Percentiles rank a stretch among this genome's conserved stretches.
Conservation (phyloP, 257 asterid species). For the Echites panduratus region DNA sequence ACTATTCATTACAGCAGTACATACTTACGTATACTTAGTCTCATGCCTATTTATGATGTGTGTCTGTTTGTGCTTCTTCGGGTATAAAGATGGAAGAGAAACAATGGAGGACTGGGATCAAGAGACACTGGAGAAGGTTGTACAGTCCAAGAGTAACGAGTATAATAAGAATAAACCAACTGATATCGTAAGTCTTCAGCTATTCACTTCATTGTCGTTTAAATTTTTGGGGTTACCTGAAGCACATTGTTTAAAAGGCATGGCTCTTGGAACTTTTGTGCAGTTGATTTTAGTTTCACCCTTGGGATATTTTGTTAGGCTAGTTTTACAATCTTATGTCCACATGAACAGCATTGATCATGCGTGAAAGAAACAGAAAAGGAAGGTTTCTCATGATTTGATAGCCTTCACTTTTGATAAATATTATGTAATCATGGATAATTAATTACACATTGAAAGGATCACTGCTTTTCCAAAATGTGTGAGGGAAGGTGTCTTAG, state of each 20-base stretch:
- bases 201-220: not conserved
- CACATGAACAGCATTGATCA: not conserved
- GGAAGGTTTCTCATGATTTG: not conserved
- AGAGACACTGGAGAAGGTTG: constrained; percentile 81
- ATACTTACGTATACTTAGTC: no score
- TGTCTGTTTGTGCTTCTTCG: not conserved
- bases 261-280: not conserved
- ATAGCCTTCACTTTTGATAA: not conserved
- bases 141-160: constrained; percentile 78
- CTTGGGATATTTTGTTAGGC: not conserved
- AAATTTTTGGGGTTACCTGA: not conserved
- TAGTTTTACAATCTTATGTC: not conserved
- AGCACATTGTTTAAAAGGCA: not conserved
- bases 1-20: not conserved
- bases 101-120: constrained; percentile 99
- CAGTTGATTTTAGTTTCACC: not conserved
- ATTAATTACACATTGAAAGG: not conserved
- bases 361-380: not conserved
- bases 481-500: not conserved
- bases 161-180: constrained; percentile 96
- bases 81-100: constrained; percentile 24
- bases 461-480: not conserved
- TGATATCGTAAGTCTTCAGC: constrained; percentile 60
- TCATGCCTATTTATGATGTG: no score
- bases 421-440: not conserved